Evolutionary conservation across 1,284 basidiomycete genomes (phyloP), one percentile per base, ranked within the genome.

Genomic region (Coniferiporia weirii): DNA sequence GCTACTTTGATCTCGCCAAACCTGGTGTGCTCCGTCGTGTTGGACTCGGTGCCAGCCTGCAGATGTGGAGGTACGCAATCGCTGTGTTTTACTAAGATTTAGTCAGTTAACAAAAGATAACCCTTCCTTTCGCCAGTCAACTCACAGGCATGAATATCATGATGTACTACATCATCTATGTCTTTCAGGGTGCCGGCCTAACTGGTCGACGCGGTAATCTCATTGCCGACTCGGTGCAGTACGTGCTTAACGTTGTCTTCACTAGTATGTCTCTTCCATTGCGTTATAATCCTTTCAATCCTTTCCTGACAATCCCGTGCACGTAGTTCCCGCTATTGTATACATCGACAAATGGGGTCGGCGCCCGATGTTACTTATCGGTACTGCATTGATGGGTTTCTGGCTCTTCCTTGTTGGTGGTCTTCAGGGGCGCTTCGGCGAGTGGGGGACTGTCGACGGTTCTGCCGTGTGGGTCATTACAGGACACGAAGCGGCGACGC

Each of bases 291-390:
- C 27, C 27, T 5, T 27, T 27, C 2, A 5, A 3, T 5, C 5
- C 27, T 27, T 27, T 27, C 5, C 5, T 27, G 27, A 27, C 27
- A 5, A 2, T 27, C 5, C 27, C 27, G 5, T 5, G 15, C 15
- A 40, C 15, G 8, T 51, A 64, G 74, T 90, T 36, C 88, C 89
- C 10, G 86, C 88, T 0, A 88, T 90, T 70, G 73, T 88, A 66
- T 89, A 83, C 73, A 88, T 89, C 65, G 88, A 91, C 70, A 77
- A 74, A 68, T 90, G 87, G 86, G 89, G 89, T 60, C 85, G 89
- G 49, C 80, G 88, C n/a, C 88, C 88, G 7, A 84, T 91, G 77
- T 74, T 90, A 1, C 74, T 91, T 61, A 72, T 72, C 49, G 88
- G 88, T 22, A 81, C 82, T 0, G 70, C 81, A 8, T 69, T 82